These are phyloP conservation scores for Cystobasidium sp. DNA, from an alignment of 1,284 basidiomycete species.

Conservation along the genomic window DNA sequence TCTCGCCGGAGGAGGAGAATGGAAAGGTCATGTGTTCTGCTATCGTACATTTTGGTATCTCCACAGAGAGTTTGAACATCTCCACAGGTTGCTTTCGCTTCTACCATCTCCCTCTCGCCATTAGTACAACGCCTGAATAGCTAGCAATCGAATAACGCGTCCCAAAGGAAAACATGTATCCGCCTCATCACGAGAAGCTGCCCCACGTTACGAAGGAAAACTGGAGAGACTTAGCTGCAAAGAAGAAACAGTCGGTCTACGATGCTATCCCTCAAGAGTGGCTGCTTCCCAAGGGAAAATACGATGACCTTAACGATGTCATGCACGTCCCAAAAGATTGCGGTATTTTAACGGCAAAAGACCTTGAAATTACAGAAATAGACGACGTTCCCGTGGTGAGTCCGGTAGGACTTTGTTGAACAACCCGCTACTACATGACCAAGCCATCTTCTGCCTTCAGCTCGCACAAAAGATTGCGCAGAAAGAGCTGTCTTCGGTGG, in stretches of 20 bases:
- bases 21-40: slow-evolving; percentile 11
- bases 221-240: slow-evolving; percentile 64
- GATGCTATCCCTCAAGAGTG: slow-evolving; percentile 68
- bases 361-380: slow-evolving; percentile 70
- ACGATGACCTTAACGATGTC: slow-evolving; percentile 59
- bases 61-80: too few relatives aligned
- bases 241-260: slow-evolving; percentile 64
- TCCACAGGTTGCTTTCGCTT: too few relatives aligned
- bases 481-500: slow-evolving; percentile 27
- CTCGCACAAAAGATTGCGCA: slow-evolving; percentile 16
- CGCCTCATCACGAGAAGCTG: slow-evolving; percentile 30
- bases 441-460: not conserved
- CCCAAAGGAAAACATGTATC: not conserved
- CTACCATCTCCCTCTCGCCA: too few relatives aligned
- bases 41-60: too few relatives aligned
- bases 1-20: not conserved
- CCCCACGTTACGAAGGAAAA: slow-evolving; percentile 46
- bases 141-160: too few relatives aligned
- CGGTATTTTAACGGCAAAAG: slow-evolving; percentile 66
- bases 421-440: not conserved
- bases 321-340: slow-evolving; percentile 64
- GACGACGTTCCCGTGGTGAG: slow-evolving; percentile 59
- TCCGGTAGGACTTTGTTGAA: not conserved
- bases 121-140: too few relatives aligned
- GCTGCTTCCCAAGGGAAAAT: slow-evolving; percentile 51